phyloP scores from a whole-genome alignment of 2,329 filamentous ascomycete species.

The Phialophora verrucosa region DNA sequence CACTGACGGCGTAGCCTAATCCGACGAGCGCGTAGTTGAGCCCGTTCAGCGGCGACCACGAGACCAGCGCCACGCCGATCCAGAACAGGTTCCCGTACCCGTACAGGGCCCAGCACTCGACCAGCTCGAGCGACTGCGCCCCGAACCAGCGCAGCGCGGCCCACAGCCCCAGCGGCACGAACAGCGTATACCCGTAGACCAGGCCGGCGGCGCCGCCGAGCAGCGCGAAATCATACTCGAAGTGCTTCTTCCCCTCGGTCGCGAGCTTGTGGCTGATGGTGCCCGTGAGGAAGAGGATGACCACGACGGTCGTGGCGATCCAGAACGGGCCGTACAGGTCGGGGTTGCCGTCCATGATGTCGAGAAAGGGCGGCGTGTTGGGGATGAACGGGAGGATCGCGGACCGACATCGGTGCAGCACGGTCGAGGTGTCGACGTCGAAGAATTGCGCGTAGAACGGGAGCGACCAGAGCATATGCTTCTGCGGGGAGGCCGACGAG shows the following conservation, averaged over 20 bases:
- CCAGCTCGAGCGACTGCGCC: slow-evolving; percentile 86
- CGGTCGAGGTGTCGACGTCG: slow-evolving; percentile 92
- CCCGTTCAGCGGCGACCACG: slow-evolving; percentile 82
- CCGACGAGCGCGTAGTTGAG: slow-evolving; percentile 95
- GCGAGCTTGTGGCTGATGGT: slow-evolving; percentile 92
- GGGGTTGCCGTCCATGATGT: slow-evolving; percentile 94
- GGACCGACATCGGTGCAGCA: slow-evolving; percentile 83
- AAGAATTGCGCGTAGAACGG: slow-evolving; percentile 98
- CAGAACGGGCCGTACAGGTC: slow-evolving; percentile 97
- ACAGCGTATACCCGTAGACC: slow-evolving; percentile 91
- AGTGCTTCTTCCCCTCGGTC: slow-evolving; percentile 42
- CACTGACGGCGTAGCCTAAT: slow-evolving; percentile 81
- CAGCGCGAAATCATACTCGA: slow-evolving; percentile 67
- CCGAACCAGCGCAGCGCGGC: slow-evolving; percentile 92
- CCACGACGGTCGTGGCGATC: slow-evolving; percentile 96
- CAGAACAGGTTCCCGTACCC: slow-evolving; percentile 97
- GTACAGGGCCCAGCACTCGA: slow-evolving; percentile 95
- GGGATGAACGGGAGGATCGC: slow-evolving; percentile 88
- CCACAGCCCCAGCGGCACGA: slow-evolving; percentile 86
- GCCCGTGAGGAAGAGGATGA: slow-evolving; percentile 93
- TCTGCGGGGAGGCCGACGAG: slow-evolving; percentile 60
- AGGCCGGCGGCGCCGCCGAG: slow-evolving; percentile 88
- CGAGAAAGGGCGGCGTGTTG: slow-evolving; percentile 84
- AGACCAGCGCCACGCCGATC: slow-evolving; percentile 91
- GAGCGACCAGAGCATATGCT: slow-evolving; percentile 90